phyloP scores from a whole-genome alignment of 2,329 filamentous ascomycete genomes.

The Neofusicoccum ribis region DNA sequence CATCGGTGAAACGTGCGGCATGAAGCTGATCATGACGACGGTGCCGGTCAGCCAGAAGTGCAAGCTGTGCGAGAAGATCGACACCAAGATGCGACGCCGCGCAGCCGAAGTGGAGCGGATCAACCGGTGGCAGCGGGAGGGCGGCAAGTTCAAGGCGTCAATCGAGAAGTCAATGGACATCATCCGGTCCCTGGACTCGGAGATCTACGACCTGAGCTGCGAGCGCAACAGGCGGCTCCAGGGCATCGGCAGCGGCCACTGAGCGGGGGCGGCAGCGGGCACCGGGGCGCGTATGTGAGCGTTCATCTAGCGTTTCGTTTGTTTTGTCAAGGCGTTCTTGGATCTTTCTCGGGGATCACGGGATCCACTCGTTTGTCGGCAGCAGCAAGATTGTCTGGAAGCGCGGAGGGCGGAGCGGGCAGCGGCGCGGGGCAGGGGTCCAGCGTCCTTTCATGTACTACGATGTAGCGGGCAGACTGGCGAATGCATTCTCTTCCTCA shows the following conservation, averaged over 20 bases:
- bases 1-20: conserved; percentile 92
- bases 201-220: conserved; percentile 65
- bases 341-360: conserved; percentile 25
- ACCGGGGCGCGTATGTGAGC: neutral
- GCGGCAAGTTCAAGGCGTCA: conserved; percentile 58
- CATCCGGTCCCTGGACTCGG: conserved; percentile 68
- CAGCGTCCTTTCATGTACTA: conserved; percentile 26
- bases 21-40: conserved; percentile 83
- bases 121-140: conserved; percentile 74
- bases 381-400: conserved; percentile 25
- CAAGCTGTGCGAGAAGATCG: conserved; percentile 84
- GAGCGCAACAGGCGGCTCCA: conserved; percentile 51
- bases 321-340: conserved; percentile 5
- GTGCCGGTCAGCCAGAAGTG: conserved; percentile 66
- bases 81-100: conserved; percentile 76
- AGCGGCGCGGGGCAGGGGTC: conserved; percentile 22
- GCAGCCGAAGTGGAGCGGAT: conserved; percentile 74
- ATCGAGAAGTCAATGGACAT: conserved; percentile 70
- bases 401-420: conserved; percentile 33
- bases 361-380: conserved; percentile 33
- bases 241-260: conserved; percentile 26
- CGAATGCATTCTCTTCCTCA: conserved; percentile 31
- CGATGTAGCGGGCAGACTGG: conserved; percentile 29
- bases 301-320: conserved; percentile 19
- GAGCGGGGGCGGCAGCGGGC: conserved; percentile 24